Base-by-base conservation (phyloP, 1,284 basidiomycete species). In the Cutaneotrichosporon daszewskae region DNA sequence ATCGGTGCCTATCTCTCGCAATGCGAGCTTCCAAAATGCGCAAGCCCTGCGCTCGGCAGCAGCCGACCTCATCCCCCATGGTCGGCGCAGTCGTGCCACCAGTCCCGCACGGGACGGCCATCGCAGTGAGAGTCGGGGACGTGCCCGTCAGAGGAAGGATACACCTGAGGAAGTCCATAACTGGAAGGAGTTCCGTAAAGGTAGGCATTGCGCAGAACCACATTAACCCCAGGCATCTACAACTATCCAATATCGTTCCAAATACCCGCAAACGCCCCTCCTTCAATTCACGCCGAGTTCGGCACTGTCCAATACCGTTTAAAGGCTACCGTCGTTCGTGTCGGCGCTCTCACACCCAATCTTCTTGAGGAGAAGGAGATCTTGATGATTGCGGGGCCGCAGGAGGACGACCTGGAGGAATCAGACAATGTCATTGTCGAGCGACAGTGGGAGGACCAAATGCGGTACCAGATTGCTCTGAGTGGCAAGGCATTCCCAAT, bases 171-270 rank as follows among this genome's bases (percentile, higher is more conserved):
- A 52, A 2, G 69, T 61, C 24, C 71, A 73, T 33, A 80, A 82
- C 11, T 96, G 89, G 85, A 85, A 85, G 58, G 85, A 95, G 68
- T 94, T 96, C 70, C 81, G 84, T 55, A 84, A 86, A 74, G 90
- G 90, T 85, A 45, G 33, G 75, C 68, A 28, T 9, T 19, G n/a
- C 13, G 10, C 20, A 32, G 10, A 6, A 16, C 16, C 7, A 13
- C 5, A 24, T 40, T 41, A 19, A 34, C 20, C 43, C 17, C 58
- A 86, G 88, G 89, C n/a, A 84, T 82, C 5, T 96, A 97, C 68
- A 90, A 85, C 32, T 98, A 91, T 67, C 91, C 92, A 1, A 87
- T 98, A 59, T 87, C 86, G 16, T 88, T 97, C 66, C 76, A 83
- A 4, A 81, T 98, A 37, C 89, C 92, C 0, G 76, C 81, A 4